Evolutionary conservation across 768 basidiomycete genomes (phyloP).

Genomic region (Trametes maxima): DNA sequence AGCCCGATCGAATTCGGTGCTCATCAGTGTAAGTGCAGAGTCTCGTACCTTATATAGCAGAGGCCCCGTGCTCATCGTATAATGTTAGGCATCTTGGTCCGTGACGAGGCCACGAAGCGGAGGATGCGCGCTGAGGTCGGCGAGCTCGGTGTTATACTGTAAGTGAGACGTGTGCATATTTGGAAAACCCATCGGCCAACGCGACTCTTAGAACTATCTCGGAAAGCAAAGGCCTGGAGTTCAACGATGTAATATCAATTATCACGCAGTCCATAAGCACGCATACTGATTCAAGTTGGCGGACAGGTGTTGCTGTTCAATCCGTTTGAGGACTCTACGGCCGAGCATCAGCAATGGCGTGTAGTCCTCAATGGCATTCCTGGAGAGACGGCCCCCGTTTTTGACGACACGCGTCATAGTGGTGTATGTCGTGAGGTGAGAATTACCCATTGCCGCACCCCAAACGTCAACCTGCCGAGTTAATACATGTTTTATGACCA

Average conservation of each 20-base stretch:
- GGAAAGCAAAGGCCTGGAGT: conserved; percentile 69
- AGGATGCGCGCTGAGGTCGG: not conserved
- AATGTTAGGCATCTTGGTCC: not conserved
- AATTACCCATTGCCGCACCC: not conserved
- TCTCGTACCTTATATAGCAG: not conserved
- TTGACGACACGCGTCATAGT: conserved; percentile 44
- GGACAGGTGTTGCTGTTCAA: conserved; percentile 69
- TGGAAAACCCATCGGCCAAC: not conserved
- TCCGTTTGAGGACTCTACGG: conserved; percentile 66
- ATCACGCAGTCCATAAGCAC: not conserved
- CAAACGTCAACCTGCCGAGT: not conserved
- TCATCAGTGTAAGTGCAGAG: conserved; percentile 52
- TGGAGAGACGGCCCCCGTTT: not conserved
- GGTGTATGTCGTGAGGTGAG: conserved; percentile 60
- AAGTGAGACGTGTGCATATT: conserved; percentile 24
- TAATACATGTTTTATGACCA: conserved; percentile 25
- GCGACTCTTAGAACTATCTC: conserved; percentile 47
- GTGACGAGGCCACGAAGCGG: not conserved
- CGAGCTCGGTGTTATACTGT: conserved; percentile 55
- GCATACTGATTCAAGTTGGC: not conserved
- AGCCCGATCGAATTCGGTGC: conserved; percentile 60
- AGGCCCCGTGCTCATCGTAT: not conserved
- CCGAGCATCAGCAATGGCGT: conserved; percentile 58
- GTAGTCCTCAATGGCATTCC: not conserved
- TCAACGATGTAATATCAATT: conserved; percentile 51